Conservation (phyloP, 1,284 basidiomycete genomes). For the Termitomyces sp. region DNA sequence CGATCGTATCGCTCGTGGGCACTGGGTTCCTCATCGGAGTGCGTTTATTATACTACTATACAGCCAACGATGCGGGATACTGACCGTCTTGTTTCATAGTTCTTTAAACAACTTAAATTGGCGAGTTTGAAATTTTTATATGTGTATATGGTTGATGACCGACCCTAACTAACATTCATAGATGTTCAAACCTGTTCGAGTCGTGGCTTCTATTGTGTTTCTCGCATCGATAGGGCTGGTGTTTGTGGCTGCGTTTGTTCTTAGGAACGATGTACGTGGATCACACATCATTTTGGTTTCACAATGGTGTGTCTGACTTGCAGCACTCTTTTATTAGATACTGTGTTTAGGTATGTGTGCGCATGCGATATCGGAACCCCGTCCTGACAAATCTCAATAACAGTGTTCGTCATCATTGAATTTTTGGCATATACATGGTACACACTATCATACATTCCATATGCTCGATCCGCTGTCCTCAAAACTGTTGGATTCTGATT, state of each 20-base stretch:
- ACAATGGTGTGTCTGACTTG: conserved; percentile 3
- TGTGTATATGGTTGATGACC: not conserved
- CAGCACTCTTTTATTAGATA: conserved; percentile 22
- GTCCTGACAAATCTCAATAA: not conserved
- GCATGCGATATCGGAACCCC: conserved; percentile 24
- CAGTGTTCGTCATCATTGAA: conserved; percentile 86
- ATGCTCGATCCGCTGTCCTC: conserved; percentile 70
- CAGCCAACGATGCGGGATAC: not conserved
- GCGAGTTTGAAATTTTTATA: conserved; percentile 32
- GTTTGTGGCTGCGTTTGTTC: conserved; percentile 77
- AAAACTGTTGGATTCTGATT: conserved; percentile 49
- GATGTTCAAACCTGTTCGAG: conserved; percentile 93
- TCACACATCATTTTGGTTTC: not conserved
- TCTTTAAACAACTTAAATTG: conserved; percentile 74
- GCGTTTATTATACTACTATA: conserved; percentile 22
- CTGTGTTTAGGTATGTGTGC: conserved; percentile 29
- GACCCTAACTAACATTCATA: conserved; percentile 23
- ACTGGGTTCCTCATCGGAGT: conserved; percentile 90
- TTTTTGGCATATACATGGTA: conserved; percentile 86
- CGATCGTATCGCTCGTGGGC: conserved; percentile 78
- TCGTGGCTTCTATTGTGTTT: conserved; percentile 81
- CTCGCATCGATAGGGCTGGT: conserved; percentile 72
- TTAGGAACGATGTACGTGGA: conserved; percentile 56
- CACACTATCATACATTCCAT: conserved; percentile 81
- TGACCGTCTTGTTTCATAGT: conserved; percentile 36